Evolutionary conservation across 1,139 yeast species (phyloP).

Genomic region (Suhomyces ambrosiae): DNA sequence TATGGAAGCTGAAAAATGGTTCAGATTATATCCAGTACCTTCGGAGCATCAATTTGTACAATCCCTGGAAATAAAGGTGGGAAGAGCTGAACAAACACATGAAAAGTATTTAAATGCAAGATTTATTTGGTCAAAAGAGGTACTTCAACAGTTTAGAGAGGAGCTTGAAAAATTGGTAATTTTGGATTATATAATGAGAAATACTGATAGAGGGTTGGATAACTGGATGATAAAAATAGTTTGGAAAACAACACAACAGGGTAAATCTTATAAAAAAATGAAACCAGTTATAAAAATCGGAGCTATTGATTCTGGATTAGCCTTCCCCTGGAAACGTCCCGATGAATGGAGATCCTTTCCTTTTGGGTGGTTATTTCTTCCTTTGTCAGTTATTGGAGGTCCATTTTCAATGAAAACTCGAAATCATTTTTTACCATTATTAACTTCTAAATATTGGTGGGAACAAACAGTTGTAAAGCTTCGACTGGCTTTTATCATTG

Average conservation of each 20-base stretch:
- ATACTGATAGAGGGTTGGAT: constrained; percentile 74
- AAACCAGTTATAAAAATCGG: constrained; percentile 57
- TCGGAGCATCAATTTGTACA: constrained; percentile 24
- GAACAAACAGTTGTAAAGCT: constrained; percentile 55
- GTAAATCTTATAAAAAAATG: constrained; percentile 11
- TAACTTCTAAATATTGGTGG: constrained; percentile 74
- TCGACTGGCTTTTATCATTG: constrained; percentile 53
- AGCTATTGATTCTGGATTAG: constrained; percentile 75
- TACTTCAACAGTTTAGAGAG: constrained; percentile 54
- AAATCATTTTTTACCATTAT: constrained; percentile 56
- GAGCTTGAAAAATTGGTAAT: constrained; percentile 72
- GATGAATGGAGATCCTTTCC: constrained; percentile 84
- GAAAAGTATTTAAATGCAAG: constrained; percentile 11
- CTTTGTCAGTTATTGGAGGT: constrained; percentile 63
- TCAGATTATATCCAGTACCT: constrained; percentile 62
- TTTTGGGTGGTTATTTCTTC: constrained; percentile 76
- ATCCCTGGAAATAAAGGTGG: constrained; percentile 21
- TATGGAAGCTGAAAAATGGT: constrained; percentile 62
- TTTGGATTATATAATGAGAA: constrained; percentile 70
- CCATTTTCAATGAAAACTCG: constrained; percentile 64
- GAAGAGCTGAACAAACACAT: constrained; percentile 11
- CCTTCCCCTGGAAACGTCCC: constrained; percentile 84
- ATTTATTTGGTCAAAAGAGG: constrained; percentile 59
- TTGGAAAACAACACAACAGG: constrained; percentile 37
- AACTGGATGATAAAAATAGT: constrained; percentile 74